These are phyloP conservation scores for Dichotomopilus funicola DNA, from an alignment of 2,329 filamentous ascomycete genomes.

Conservation along the genomic window DNA sequence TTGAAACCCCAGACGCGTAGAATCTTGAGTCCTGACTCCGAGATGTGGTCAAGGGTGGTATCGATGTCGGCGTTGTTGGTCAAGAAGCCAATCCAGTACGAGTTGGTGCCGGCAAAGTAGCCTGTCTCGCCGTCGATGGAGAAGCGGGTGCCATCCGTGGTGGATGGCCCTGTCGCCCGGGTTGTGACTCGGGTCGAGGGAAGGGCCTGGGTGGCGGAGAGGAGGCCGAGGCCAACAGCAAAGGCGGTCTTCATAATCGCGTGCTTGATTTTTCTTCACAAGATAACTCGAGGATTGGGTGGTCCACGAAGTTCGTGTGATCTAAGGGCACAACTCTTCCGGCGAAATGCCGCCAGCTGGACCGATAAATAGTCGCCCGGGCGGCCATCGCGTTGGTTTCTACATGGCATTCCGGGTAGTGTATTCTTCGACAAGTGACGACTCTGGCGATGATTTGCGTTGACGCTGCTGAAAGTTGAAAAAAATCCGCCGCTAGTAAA, in stretches of 20 bases:
- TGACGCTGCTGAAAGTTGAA: constrained; percentile 1
- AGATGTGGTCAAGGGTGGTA: constrained; percentile 41
- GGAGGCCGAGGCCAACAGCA: constrained; percentile 14
- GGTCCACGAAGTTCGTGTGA: too few relatives aligned
- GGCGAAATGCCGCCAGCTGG: background rate
- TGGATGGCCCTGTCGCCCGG: constrained; percentile 12
- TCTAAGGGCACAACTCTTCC: too few relatives aligned
- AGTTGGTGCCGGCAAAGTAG: constrained; percentile 49
- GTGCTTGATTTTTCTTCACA: background rate
- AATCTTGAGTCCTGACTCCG: constrained; percentile 47
- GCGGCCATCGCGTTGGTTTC: background rate
- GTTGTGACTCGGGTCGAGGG: constrained; percentile 4
- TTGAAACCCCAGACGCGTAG: constrained; percentile 59
- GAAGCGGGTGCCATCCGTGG: constrained; percentile 27
- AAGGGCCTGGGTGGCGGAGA: constrained; percentile 16
- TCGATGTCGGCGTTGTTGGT: constrained; percentile 50
- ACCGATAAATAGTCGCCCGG: background rate
- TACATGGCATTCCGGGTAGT: background rate
- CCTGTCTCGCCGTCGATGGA: constrained; percentile 37
- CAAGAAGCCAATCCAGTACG: constrained; percentile 49
- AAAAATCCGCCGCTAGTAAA: constrained; percentile 6
- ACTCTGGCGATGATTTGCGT: constrained; percentile 2
- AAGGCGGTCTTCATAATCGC: constrained; percentile 15
- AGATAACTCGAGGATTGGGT: too few relatives aligned
- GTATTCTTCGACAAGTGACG: background rate